phyloP scores from a whole-genome alignment of 176 grass and related monocot species.

The Triticum urartu region DNA sequence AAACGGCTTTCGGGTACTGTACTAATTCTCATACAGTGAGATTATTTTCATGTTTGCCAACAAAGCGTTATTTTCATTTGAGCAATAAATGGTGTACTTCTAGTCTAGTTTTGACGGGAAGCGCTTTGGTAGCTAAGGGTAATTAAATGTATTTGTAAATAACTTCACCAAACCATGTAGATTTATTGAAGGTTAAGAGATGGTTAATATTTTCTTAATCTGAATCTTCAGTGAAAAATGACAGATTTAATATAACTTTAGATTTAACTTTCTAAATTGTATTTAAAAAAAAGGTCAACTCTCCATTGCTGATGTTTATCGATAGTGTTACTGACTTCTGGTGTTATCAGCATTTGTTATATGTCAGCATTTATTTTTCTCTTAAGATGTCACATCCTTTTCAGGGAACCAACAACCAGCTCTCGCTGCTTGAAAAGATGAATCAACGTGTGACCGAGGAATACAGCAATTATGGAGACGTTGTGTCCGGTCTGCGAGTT shows the following conservation, averaged over 20 bases:
- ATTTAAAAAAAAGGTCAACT: background rate
- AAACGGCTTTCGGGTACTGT: background rate
- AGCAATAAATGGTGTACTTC: background rate
- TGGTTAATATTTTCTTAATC: background rate
- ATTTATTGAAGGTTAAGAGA: background rate
- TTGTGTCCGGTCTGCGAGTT: constrained; percentile 79
- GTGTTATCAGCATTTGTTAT: background rate
- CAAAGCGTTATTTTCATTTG: background rate
- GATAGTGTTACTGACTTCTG: background rate
- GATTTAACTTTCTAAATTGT: too few species aligned
- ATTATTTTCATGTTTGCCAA: background rate
- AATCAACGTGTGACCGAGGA: constrained; percentile 61
- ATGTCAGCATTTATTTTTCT: background rate
- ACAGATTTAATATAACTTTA: background rate
- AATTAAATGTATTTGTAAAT: background rate
- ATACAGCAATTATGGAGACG: constrained; percentile 73
- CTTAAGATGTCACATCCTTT: constrained; percentile 9
- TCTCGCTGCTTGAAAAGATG: constrained; percentile 82
- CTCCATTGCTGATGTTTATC: background rate
- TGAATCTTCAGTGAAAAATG: background rate
- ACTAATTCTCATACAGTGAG: background rate
- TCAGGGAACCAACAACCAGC: constrained; percentile 84
- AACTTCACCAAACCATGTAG: background rate
- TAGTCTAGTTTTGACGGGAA: background rate
- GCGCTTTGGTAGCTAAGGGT: background rate